Conservation (phyloP, 108 stramenopile species). For the Cyclostephanos invisitatus region DNA sequence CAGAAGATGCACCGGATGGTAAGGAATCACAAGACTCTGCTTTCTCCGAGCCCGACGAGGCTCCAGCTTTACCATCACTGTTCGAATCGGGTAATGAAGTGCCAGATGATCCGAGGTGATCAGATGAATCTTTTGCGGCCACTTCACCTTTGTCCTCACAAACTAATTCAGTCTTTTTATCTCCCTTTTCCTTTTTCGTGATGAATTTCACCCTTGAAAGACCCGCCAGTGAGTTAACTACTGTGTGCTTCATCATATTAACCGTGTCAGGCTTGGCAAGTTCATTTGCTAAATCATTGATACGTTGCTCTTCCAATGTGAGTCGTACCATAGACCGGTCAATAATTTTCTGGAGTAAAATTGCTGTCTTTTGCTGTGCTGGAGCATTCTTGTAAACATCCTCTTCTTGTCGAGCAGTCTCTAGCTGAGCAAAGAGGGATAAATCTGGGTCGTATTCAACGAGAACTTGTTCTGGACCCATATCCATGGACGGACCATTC, state of each 20-base stretch:
- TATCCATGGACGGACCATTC: conserved; percentile 47
- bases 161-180: not conserved
- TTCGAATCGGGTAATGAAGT: conserved; percentile 7
- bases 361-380: conserved; percentile 67
- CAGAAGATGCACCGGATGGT: conserved; percentile 1
- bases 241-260: conserved; percentile 41
- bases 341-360: conserved; percentile 70
- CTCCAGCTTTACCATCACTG: conserved; percentile 9
- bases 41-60: not conserved
- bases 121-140: conserved; percentile 13
- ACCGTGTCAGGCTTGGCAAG: conserved; percentile 34
- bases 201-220: conserved; percentile 21
- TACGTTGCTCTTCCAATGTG: conserved; percentile 52
- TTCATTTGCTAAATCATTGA: conserved; percentile 49
- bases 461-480: conserved; percentile 60
- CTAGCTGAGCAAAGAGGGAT: conserved; percentile 80
- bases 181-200: conserved; percentile 1
- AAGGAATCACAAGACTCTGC: conserved; percentile 2
- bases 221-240: conserved; percentile 35
- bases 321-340: conserved; percentile 76
- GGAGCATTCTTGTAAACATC: conserved; percentile 58
- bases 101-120: conserved; percentile 23
- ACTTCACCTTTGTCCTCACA: conserved; percentile 8
- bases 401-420: conserved; percentile 59
- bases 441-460: conserved; percentile 71